These are phyloP conservation scores for Cordyceps cicadae DNA, from an alignment of 2,329 filamentous ascomycete genomes.

Conservation along the genomic window DNA sequence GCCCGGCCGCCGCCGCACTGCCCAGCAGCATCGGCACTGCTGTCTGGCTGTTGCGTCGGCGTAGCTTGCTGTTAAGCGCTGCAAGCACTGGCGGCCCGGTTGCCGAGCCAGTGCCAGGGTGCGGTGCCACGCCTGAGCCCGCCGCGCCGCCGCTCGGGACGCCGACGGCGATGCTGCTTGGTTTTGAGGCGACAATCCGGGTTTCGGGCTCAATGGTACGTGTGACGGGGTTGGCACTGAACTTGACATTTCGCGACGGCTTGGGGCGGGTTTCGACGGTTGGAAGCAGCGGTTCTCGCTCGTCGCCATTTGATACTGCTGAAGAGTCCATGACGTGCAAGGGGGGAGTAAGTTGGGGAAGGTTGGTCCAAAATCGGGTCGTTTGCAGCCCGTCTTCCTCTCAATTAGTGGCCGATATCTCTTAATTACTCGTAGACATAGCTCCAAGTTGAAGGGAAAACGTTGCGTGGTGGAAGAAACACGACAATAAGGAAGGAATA, in stretches of 20 bases:
- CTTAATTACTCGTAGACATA: constrained; percentile 9
- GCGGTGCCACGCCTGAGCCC: constrained; percentile 25
- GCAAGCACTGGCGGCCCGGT: constrained; percentile 48
- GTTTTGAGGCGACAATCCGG: constrained; percentile 17
- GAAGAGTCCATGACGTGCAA: constrained; percentile 9
- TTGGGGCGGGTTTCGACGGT: constrained; percentile 31
- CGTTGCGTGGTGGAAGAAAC: neutral
- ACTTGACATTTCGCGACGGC: constrained; percentile 60
- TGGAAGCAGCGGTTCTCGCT: constrained; percentile 29
- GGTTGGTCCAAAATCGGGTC: neutral
- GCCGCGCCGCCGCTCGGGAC: constrained; percentile 20
- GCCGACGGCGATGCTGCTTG: constrained; percentile 17
- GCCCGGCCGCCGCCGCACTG: constrained; percentile 10
- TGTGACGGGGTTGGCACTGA: constrained; percentile 62
- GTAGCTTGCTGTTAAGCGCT: constrained; percentile 77
- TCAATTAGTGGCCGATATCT: neutral
- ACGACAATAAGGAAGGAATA: neutral
- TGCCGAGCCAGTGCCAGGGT: constrained; percentile 17
- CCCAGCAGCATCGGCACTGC: constrained; percentile 29
- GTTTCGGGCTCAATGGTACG: constrained; percentile 48
- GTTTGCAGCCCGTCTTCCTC: constrained; percentile 3
- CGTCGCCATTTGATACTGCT: constrained; percentile 14
- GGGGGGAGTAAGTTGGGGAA: no score
- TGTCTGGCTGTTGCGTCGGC: constrained; percentile 76
- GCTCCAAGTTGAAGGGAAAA: neutral